Evolutionary conservation across 2,329 filamentous ascomycete species (phyloP), one percentile per base, ranked within the genome.

Genomic region (Hypoxylon rubiginosum): DNA sequence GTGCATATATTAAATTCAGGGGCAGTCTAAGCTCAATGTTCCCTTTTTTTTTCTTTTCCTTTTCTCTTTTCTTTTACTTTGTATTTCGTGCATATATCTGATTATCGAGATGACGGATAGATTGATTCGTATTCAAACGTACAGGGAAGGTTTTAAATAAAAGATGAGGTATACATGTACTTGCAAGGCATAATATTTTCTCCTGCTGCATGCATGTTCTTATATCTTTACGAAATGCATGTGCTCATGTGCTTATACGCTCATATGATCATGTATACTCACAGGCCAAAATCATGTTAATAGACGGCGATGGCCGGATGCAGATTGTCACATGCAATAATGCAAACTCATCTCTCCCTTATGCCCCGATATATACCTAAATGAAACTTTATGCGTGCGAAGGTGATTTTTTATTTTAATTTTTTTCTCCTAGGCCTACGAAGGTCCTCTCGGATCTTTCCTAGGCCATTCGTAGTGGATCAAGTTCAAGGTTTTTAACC

Each of bases 1-100:
- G 57, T 69, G 60, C 54, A 26, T 41, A 32, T 58, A 51, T 62
- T 64, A 32, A 69, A 69, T 67, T 67, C 67, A 69, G 67, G 67
- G 67, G 67, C 51, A 58, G 57, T 55, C 57, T 17, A 48, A 64
- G 54, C 58, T 45, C 13, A n/a, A 36, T 6, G 24, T 34, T 52
- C 43, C 11, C 4, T 26, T 30, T 21, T 55, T 24, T 30, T 50
- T 55, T 8, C 43, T 46, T 51, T 56, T 45, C 11, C n/a, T n/a
- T n/a, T n/a, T 7, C 17, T 26, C 17, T 34, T 56, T 59, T 10
- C 46, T 48, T 52, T 13, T 13, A n/a, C 36, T 41, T 41, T n/a
- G 17, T 41, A 62, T 62, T 58, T 64, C 53, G 17, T 53, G 63
- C 54, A 61, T 59, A 53, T 66, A 63, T 63, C 56, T 51, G 19